Evolutionary conservation across 306 rosid genomes (phyloP).

Genomic region (Quercus parvula): DNA sequence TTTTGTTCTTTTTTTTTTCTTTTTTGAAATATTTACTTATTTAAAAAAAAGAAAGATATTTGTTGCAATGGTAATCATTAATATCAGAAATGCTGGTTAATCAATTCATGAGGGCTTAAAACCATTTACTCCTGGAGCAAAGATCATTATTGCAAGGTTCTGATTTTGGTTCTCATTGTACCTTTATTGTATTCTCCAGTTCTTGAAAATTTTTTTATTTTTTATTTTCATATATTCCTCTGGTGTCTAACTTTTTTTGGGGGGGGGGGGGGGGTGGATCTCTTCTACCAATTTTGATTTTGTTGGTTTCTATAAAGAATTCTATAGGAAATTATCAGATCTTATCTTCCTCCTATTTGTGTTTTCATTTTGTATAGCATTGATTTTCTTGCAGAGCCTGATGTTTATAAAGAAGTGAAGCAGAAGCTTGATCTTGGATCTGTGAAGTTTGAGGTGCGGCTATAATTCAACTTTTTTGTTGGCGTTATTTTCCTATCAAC

Average conservation of each 20-base stretch:
- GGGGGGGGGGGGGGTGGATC: background rate
- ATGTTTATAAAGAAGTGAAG: conserved; percentile 92
- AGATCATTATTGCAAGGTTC: background rate
- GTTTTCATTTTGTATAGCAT: conserved; percentile 5
- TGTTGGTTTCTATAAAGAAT: background rate
- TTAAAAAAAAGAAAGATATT: background rate
- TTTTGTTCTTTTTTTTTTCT: too few species aligned
- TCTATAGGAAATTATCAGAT: background rate
- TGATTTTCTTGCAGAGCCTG: conserved; percentile 70
- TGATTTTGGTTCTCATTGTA: background rate
- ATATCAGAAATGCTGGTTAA: background rate
- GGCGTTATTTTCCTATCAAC: conserved; percentile 5
- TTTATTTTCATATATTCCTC: background rate
- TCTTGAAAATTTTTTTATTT: background rate
- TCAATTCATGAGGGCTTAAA: background rate
- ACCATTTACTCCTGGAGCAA: background rate
- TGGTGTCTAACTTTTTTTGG: background rate
- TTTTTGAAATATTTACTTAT: too few species aligned
- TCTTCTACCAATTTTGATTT: background rate
- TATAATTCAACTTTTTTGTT: background rate
- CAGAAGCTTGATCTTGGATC: conserved; percentile 94
- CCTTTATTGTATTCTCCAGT: background rate
- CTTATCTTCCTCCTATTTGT: background rate
- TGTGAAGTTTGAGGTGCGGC: conserved; percentile 83
- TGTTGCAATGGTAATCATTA: background rate